phyloP scores from a whole-genome alignment of 1,139 yeast genomes.

The Saccharomyces hybrid region DNA sequence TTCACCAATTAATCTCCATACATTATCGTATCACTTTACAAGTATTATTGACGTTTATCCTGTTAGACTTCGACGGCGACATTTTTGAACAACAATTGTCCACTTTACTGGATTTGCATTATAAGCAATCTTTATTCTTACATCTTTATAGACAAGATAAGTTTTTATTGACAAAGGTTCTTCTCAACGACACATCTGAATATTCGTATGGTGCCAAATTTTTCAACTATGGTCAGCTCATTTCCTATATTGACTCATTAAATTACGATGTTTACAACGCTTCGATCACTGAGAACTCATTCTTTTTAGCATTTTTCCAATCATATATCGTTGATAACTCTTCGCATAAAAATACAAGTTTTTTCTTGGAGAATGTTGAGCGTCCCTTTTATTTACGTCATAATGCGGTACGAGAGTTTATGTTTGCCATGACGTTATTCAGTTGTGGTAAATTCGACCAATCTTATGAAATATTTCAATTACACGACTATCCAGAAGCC shows the following conservation, averaged over 20 bases:
- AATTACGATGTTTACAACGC: conserved; percentile 14
- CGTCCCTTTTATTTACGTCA: conserved; percentile 17
- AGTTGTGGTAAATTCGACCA: conserved; percentile 20
- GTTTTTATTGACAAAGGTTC: conserved; percentile 13
- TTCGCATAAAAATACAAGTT: conserved; percentile 6
- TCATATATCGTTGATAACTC: conserved; percentile 13
- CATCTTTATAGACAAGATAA: conserved; percentile 23
- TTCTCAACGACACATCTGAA: conserved; percentile 18
- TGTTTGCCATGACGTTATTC: conserved; percentile 24
- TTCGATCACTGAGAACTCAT: conserved; percentile 14
- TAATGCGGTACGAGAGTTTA: conserved; percentile 20
- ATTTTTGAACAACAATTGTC: conserved; percentile 18
- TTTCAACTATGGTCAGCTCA: conserved; percentile 21
- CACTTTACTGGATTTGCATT: conserved; percentile 21
- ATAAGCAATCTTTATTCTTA: conserved; percentile 22
- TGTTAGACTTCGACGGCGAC: conserved; percentile 24
- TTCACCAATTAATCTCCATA: conserved; percentile 20
- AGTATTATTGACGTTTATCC: conserved; percentile 22
- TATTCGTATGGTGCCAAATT: conserved; percentile 22
- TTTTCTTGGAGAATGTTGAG: conserved; percentile 16
- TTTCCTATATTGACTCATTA: conserved; percentile 15
- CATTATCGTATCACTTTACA: conserved; percentile 23
- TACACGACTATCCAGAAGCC: conserved; percentile 18
- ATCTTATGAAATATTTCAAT: conserved; percentile 21
- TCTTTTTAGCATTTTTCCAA: conserved; percentile 13